These are phyloP conservation scores for Angophora floribunda DNA, from an alignment of 345 rosid genomes.

Conservation along the genomic window DNA sequence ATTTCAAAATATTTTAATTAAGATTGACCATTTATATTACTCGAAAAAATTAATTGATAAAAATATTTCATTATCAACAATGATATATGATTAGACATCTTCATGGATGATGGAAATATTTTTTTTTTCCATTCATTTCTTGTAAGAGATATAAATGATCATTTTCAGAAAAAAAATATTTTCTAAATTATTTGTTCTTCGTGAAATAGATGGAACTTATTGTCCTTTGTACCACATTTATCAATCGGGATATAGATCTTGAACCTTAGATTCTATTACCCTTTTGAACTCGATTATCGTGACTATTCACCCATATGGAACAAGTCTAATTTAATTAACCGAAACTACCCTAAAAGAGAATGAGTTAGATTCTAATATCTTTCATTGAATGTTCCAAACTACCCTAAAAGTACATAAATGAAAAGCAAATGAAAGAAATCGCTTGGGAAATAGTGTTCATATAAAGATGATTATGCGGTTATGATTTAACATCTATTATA, in stretches of 20 bases:
- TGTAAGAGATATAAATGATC: no score
- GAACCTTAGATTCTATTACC: background rate
- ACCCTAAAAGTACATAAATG: background rate
- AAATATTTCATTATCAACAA: background rate
- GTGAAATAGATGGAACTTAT: accelerated
- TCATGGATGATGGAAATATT: accelerated
- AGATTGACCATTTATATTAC: no score
- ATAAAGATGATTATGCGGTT: background rate
- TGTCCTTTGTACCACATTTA: background rate
- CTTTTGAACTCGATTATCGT: background rate
- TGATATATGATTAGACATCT: no score
- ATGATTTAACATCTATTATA: accelerated
- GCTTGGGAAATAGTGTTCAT: no score
- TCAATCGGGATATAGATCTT: accelerated
- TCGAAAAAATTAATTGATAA: no score
- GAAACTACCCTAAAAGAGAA: no score
- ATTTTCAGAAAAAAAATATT: no score
- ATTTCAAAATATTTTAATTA: no score
- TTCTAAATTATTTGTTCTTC: accelerated
- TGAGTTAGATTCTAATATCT: background rate
- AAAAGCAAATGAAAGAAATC: background rate
- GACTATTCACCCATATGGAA: background rate
- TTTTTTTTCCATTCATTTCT: no score
- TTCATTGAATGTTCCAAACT: background rate
- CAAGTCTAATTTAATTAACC: background rate